These are phyloP conservation scores for Yamadazyma epiphylla DNA, from an alignment of 1,139 yeast species.

Conservation along the genomic window DNA sequence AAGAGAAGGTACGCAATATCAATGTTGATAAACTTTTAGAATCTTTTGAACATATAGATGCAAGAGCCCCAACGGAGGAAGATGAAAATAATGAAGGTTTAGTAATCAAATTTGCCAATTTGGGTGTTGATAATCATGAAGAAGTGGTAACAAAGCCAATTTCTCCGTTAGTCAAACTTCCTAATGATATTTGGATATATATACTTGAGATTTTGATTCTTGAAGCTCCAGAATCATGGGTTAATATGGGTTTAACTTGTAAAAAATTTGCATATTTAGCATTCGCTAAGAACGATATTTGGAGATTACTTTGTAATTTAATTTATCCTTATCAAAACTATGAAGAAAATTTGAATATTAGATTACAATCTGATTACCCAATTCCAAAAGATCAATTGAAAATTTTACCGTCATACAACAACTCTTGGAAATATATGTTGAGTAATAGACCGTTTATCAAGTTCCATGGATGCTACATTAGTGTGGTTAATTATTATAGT, in stretches of 20 bases:
- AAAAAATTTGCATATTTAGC: constrained; percentile 60
- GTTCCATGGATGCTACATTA: constrained; percentile 79
- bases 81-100: constrained; percentile 16
- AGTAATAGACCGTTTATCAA: constrained; percentile 61
- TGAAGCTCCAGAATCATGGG: constrained; percentile 62
- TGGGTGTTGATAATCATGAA: constrained; percentile 27
- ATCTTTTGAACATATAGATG: constrained; percentile 28
- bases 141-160: constrained; percentile 35
- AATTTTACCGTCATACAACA: constrained; percentile 45
- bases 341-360: constrained; percentile 27
- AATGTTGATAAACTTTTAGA: constrained; percentile 31
- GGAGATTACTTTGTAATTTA: constrained; percentile 53
- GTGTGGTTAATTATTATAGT: constrained; percentile 78
- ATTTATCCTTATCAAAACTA: constrained; percentile 59
- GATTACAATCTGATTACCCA: constrained; percentile 21
- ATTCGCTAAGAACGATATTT: constrained; percentile 48
- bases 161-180: constrained; percentile 53
- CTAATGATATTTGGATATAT: constrained; percentile 59
- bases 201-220: constrained; percentile 53
- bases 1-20: constrained; percentile 30
- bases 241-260: constrained; percentile 60
- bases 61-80: constrained; percentile 24
- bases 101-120: constrained; percentile 27
- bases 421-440: constrained; percentile 54
- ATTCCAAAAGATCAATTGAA: constrained; percentile 39